Percentiles rank a stretch among this genome's conserved stretches.
Evolutionary conservation across 2,329 filamentous ascomycete genomes (phyloP).

Genomic region (Podosphaera fusca): DNA sequence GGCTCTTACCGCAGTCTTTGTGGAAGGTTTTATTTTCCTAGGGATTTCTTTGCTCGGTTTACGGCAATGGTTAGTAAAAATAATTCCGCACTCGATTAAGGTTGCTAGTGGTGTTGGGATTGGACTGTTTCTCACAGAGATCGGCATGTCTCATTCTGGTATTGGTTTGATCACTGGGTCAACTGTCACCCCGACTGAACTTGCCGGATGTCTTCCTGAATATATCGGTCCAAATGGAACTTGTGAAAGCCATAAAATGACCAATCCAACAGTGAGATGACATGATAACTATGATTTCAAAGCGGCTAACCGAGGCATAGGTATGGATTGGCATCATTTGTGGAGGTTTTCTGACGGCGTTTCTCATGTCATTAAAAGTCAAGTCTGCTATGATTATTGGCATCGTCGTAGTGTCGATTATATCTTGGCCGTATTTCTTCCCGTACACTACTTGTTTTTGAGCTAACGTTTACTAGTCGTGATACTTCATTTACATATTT

Average conservation of each 20-base stretch:
- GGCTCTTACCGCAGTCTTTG: slow-evolving; percentile 39
- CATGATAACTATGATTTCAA: neutral
- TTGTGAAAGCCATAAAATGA: slow-evolving; percentile 43
- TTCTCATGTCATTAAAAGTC: slow-evolving; percentile 58
- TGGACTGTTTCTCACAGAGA: slow-evolving; percentile 38
- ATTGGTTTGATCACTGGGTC: slow-evolving; percentile 58
- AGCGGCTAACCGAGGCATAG: slow-evolving; percentile 16
- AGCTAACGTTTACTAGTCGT: slow-evolving; percentile 21
- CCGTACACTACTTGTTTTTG: neutral
- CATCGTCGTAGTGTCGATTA: slow-evolving; percentile 45
- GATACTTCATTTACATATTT: slow-evolving; percentile 51
- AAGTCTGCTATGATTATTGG: slow-evolving; percentile 56
- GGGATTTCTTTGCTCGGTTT: slow-evolving; percentile 42
- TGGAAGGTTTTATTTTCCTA: slow-evolving; percentile 41
- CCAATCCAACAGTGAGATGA: slow-evolving; percentile 39
- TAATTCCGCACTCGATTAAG: slow-evolving; percentile 41
- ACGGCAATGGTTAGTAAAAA: slow-evolving; percentile 47
- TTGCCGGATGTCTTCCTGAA: slow-evolving; percentile 48
- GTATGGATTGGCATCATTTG: slow-evolving; percentile 73
- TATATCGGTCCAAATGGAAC: slow-evolving; percentile 24
- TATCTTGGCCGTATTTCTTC: slow-evolving; percentile 43
- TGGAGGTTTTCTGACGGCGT: slow-evolving; percentile 54
- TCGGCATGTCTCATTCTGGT: slow-evolving; percentile 53
- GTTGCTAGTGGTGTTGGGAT: slow-evolving; percentile 42
- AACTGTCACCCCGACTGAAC: slow-evolving; percentile 46